phyloP scores from a whole-genome alignment of 805 yeast species.

The Schizosaccharomyces lindneri region DNA sequence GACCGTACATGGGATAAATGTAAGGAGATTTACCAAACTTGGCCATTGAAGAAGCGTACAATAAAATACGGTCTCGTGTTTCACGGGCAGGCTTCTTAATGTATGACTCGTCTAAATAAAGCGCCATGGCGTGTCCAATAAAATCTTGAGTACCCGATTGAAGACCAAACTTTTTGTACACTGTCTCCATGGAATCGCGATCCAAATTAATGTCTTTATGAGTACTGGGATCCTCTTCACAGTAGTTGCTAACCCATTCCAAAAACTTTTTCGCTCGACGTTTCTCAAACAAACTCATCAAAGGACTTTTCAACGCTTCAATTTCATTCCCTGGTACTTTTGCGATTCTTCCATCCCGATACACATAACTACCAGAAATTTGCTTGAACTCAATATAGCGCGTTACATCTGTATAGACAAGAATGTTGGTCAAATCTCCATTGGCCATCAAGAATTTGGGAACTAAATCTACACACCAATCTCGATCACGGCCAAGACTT shows the following conservation, averaged over 20 bases:
- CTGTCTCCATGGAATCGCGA: slow-evolving; percentile 70
- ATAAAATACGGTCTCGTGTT: slow-evolving; percentile 59
- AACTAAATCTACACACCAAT: slow-evolving; percentile 92
- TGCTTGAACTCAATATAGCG: slow-evolving; percentile 89
- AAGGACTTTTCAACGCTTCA: slow-evolving; percentile 75
- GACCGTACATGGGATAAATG: slow-evolving; percentile 82
- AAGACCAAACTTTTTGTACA: slow-evolving; percentile 68
- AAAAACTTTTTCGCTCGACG: slow-evolving; percentile 80
- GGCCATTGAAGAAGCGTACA: slow-evolving; percentile 76
- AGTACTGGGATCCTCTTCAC: slow-evolving; percentile 53
- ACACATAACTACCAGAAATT: slow-evolving; percentile 85
- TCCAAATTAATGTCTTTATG: slow-evolving; percentile 63
- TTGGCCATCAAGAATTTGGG: slow-evolving; percentile 95
- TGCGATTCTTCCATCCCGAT: slow-evolving; percentile 68
- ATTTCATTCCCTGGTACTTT: slow-evolving; percentile 82
- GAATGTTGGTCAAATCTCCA: slow-evolving; percentile 86
- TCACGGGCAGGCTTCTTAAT: slow-evolving; percentile 75
- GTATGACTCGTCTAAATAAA: slow-evolving; percentile 82
- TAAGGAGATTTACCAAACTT: slow-evolving; percentile 92
- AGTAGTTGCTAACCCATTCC: slow-evolving; percentile 62
- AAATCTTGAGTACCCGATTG: slow-evolving; percentile 87
- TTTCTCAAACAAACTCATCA: slow-evolving; percentile 91
- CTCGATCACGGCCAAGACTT: slow-evolving; percentile 71
- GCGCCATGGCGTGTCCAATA: slow-evolving; percentile 96
- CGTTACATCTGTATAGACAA: slow-evolving; percentile 88